Evolutionary conservation across 768 basidiomycete species (phyloP).

Genomic region (Cyathus striatus): DNA sequence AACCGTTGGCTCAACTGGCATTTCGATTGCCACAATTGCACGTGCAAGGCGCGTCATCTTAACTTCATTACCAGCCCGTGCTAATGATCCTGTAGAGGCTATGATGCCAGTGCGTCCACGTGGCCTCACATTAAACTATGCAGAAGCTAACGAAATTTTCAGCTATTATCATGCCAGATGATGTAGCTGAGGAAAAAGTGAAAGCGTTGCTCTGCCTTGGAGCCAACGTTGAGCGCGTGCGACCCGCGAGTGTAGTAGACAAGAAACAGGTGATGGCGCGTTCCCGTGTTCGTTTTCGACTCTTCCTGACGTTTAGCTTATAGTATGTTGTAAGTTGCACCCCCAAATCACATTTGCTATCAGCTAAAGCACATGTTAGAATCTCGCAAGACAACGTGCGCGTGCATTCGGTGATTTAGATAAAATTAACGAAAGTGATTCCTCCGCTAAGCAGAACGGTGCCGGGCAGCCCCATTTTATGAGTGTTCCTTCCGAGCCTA

Average conservation of each 20-base stretch:
- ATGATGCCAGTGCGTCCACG: constrained; percentile 73
- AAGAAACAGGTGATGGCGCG: constrained; percentile 72
- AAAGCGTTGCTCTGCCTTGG: constrained; percentile 79
- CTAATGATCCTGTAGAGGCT: constrained; percentile 53
- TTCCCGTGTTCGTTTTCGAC: background rate
- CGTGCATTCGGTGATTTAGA: constrained; percentile 58
- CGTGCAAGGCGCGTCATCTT: constrained; percentile 59
- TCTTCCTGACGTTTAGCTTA: no score
- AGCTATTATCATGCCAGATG: constrained; percentile 91
- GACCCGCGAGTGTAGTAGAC: constrained; percentile 96
- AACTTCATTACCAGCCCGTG: background rate
- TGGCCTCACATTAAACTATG: background rate
- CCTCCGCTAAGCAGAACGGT: constrained; percentile 5
- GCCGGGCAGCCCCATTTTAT: constrained; percentile 22
- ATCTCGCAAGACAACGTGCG: constrained; percentile 81
- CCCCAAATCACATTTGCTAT: background rate
- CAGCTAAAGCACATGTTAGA: constrained; percentile 46
- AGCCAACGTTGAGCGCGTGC: constrained; percentile 82
- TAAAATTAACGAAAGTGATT: constrained; percentile 15
- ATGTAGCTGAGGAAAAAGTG: constrained; percentile 89
- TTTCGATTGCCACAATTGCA: constrained; percentile 92
- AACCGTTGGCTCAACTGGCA: constrained; percentile 94
- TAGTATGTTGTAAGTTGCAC: constrained; percentile 67
- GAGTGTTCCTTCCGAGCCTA: constrained; percentile 39
- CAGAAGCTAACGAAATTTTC: constrained; percentile 2